Base-by-base conservation (phyloP, 768 basidiomycete genomes). In the Trametes coccinea region DNA sequence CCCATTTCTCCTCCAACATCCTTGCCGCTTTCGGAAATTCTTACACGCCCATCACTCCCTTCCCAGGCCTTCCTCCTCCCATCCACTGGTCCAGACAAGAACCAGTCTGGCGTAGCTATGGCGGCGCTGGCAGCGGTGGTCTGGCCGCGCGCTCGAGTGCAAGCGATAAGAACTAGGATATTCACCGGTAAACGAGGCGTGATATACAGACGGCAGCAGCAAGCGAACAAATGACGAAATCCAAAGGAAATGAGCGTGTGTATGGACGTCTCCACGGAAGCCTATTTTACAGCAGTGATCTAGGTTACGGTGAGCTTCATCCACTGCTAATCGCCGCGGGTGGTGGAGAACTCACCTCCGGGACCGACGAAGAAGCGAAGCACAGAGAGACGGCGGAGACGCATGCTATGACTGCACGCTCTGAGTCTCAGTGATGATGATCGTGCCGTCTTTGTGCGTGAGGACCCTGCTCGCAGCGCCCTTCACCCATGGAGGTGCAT, bases 401-500 rank as follows among this genome's bases (percentile, higher is more conserved):
- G 41, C 37, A 16, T 39, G 37, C 31, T 51, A 56, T 22, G 53
- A 27, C 2, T 22, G 33, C 30, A 57, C 55, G 9, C 49, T 39
- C 41, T 65, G 55, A 48, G 66, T 39, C 41, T 65, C 59, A 48
- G 66, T 47, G 52, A 70, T 57, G 11, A 68, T 22, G 44, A 64
- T 46, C 3, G 57, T 10, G 5, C 76, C 74, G 27, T 74, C 73
- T 27, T 71, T 61, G 41, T 73, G 67, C 7, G 67, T 46, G 5
- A 75, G 62, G 44, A 73, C 66, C 51, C 65, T 58, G 43, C 69
- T 37, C 11, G 34, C 34, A 37, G 34, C 71, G 2, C 68, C 72
- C 22, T 64, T 47, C 11, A 73, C 62, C 76, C 75, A 77, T 4
- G 71, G 71, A 3, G 71, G 61, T 6, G 65, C 62, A n/a, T 72